These are phyloP conservation scores for Eutrema yunnanense DNA, from an alignment of 345 rosid species.

Conservation along the genomic window DNA sequence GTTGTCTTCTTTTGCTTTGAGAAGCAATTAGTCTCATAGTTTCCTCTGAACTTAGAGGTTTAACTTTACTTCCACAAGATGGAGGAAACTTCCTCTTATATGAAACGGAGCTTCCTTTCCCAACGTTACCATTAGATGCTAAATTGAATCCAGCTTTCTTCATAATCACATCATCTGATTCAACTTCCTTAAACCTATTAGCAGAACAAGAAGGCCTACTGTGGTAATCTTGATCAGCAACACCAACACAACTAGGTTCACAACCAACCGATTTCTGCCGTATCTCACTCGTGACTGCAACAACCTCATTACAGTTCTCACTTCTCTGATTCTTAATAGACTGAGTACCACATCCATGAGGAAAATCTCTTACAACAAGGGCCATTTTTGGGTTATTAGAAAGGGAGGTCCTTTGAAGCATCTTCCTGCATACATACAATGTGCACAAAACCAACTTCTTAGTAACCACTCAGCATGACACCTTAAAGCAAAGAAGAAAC, in stretches of 20 bases:
- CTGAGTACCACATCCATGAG: background rate
- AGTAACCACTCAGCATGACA: no score
- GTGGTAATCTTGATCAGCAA: background rate
- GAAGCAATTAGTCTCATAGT: background rate
- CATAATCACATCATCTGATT: background rate
- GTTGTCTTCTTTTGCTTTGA: background rate
- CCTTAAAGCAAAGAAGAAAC: no score
- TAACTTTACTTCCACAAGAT: background rate
- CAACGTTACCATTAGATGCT: background rate
- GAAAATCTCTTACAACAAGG: background rate
- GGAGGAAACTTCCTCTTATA: background rate
- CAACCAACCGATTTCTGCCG: background rate
- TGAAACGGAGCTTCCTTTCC: background rate
- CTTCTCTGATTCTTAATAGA: background rate
- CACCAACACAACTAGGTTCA: no score
- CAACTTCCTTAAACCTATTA: background rate
- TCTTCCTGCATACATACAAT: background rate
- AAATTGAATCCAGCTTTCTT: slow-evolving; percentile 8
- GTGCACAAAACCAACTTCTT: no score
- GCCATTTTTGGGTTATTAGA: background rate
- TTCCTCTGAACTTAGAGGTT: slow-evolving; percentile 2
- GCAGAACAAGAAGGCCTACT: background rate
- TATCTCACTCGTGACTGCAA: background rate
- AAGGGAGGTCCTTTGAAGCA: background rate
- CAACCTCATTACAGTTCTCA: background rate